Evolutionary conservation across 805 yeast genomes (phyloP).

Genomic region (Yamadazyma scolyti): DNA sequence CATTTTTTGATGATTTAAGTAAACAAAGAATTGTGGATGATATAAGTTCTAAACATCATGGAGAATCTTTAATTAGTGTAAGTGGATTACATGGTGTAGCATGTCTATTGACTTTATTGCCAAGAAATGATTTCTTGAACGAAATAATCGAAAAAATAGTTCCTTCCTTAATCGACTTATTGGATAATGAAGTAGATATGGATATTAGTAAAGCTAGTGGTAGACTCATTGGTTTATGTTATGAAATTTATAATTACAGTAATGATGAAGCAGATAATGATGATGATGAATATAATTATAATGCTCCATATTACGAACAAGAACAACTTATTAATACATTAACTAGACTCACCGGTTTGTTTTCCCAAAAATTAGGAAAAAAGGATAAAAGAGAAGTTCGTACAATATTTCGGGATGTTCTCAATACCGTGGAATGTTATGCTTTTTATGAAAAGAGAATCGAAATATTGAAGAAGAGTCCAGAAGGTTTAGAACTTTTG

Average conservation of each 20-base stretch:
- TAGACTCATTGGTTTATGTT: conserved; percentile 51
- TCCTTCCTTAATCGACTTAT: conserved; percentile 34
- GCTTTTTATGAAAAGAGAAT: conserved; percentile 30
- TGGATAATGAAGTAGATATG: conserved; percentile 37
- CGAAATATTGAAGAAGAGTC: conserved; percentile 32
- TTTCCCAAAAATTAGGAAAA: conserved; percentile 57
- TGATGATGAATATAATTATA: conserved; percentile 41
- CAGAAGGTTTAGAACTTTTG: conserved; percentile 31
- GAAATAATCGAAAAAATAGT: conserved; percentile 38
- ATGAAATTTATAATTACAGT: conserved; percentile 50
- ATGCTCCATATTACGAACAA: conserved; percentile 52
- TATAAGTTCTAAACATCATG: conserved; percentile 23
- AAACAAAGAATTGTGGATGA: conserved; percentile 32
- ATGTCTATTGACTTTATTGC: conserved; percentile 40
- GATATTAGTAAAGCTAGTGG: conserved; percentile 56
- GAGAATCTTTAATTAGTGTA: conserved; percentile 36
- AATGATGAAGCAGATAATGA: conserved; percentile 26
- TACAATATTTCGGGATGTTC: conserved; percentile 58
- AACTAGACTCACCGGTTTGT: conserved; percentile 43
- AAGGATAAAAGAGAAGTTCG: conserved; percentile 59
- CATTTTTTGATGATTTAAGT: conserved; percentile 31
- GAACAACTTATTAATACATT: conserved; percentile 42
- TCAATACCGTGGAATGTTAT: conserved; percentile 43
- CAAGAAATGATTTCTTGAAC: conserved; percentile 40
- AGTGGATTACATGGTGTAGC: conserved; percentile 48